Conservation (phyloP, 192 early-diverging fungal species). For the Gaertneriomyces sp. region DNA sequence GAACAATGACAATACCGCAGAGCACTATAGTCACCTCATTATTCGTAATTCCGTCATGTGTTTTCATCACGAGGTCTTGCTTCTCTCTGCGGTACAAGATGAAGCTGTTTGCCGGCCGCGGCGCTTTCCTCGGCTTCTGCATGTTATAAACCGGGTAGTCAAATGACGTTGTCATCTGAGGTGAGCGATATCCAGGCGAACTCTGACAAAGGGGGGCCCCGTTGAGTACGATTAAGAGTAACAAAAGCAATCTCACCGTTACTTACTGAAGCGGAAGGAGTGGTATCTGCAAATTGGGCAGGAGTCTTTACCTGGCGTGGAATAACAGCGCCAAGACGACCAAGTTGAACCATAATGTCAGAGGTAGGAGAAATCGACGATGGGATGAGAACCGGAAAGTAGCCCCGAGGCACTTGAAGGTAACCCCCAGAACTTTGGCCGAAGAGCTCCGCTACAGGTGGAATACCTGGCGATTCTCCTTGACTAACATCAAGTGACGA, state of each 20-base stretch:
- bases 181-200: background rate
- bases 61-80: constrained; percentile 43
- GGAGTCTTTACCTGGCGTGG: background rate
- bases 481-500: constrained; percentile 8
- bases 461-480: constrained; percentile 6
- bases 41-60: constrained; percentile 48
- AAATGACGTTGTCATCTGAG: background rate
- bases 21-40: constrained; percentile 42
- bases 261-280: background rate
- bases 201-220: background rate
- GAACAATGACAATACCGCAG: constrained; percentile 30
- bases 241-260: background rate
- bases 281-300: background rate
- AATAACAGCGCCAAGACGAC: constrained; percentile 12
- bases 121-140: constrained; percentile 26
- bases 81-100: constrained; percentile 62
- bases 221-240: background rate
- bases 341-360: constrained; percentile 3
- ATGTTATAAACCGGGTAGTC: constrained; percentile 9
- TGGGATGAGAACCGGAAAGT: constrained; percentile 15
- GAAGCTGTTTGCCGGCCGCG: constrained; percentile 62
- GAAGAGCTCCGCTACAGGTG: background rate
- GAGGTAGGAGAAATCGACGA: constrained; percentile 15
- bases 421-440: constrained; percentile 3
- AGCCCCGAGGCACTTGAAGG: constrained; percentile 18